These are phyloP conservation scores for Elasticomyces elasticus DNA, from an alignment of 495 filamentous ascomycete species.

Conservation along the genomic window DNA sequence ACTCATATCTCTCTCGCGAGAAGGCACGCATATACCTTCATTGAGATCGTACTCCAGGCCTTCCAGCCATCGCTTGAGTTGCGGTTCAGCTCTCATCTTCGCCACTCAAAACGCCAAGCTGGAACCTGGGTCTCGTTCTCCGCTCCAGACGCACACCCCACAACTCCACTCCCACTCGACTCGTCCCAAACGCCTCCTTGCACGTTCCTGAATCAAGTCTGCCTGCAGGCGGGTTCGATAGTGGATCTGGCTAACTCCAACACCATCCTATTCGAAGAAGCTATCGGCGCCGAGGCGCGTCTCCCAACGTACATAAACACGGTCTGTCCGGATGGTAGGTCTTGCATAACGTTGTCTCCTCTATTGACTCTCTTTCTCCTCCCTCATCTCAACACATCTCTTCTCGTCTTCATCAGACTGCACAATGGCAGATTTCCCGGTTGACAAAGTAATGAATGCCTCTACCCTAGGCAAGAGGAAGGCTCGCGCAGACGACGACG, in stretches of 20 bases:
- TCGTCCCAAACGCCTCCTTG: not conserved
- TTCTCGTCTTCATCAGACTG: not conserved
- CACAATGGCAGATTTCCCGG: constrained; percentile 9
- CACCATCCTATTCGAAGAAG: not conserved
- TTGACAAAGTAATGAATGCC: constrained; percentile 3
- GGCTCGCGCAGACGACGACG: constrained; percentile 13
- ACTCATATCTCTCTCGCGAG: no score
- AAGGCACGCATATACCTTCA: no score
- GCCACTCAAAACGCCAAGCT: no score
- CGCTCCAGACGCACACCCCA: no score
- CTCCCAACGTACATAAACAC: not conserved
- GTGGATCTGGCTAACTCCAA: not conserved
- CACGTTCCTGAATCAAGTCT: not conserved
- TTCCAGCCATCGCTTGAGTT: no score
- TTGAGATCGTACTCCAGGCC: no score
- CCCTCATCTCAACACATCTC: not conserved
- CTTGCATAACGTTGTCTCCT: not conserved
- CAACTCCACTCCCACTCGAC: no score
- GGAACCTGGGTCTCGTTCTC: no score
- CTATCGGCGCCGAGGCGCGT: not conserved
- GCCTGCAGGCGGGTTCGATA: not conserved
- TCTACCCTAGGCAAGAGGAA: constrained; percentile 11
- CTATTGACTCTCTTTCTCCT: not conserved
- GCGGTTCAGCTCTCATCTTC: no score
- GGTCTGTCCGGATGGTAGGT: not conserved